Evolutionary conservation across 2,329 filamentous ascomycete genomes (phyloP), one percentile per base, ranked within the genome.

Genomic region (Alternaria hordeiaustralica): DNA sequence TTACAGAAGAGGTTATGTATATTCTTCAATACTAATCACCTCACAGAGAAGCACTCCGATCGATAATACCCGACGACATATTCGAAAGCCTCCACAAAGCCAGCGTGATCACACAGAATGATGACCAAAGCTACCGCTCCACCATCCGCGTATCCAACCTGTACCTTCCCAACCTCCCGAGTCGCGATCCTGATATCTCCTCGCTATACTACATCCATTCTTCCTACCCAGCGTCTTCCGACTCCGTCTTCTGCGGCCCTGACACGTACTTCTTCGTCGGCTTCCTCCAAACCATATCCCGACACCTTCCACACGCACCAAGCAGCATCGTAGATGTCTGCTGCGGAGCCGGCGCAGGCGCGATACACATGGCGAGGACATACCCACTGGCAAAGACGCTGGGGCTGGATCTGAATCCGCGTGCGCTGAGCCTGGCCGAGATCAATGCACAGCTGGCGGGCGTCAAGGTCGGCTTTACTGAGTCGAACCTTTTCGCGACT

Each of bases 181-280:
- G 30, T 23, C 43, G 23, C 15, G 36, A 64, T 6, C 3, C 41
- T 6, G 46, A 60, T 33, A 25, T 54, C 11, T 6, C 59, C 3
- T 60, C 66, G 11, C 63, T 68, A 0, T 72, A 71, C 61, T 73
- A 73, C 41, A 64, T 73, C 36, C 71, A 73, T 44, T 73, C 70
- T 2, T 67, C 71, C 6, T 73, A 70, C 33, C 71, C 71, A 5
- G 66, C 68, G 5, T 60, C 70, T 1, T 62, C 71, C 21, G 68
- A 72, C 44, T 63, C 71, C 5, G 70, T 73, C 3, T 72, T 73
- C 63, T 73, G 71, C 28, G 71, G 71, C 5, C 71, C 71, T 2
- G 71, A 73, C 36, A 73, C 71, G 5, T 73, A 73, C 49, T 65
- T 72, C 12, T 73, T 71, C n/a, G 59, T 67, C 4, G 60, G 61